Evolutionary conservation across 1,284 basidiomycete genomes (phyloP).

Genomic region (Ganoderma sinense): DNA sequence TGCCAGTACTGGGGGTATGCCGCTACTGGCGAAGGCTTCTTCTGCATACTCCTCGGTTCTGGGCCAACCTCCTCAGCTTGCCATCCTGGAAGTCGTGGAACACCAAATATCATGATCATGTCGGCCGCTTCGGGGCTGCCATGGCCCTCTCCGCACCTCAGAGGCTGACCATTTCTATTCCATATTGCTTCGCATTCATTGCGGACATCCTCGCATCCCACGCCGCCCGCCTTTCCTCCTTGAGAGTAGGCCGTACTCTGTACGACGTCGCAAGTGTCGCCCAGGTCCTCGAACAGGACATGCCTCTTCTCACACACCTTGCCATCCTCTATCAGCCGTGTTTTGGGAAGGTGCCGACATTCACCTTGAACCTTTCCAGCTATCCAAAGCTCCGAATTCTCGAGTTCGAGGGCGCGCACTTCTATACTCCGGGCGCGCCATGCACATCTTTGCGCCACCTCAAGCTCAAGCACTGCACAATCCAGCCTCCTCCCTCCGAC

Average conservation of each 20-base stretch:
- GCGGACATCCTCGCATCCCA: background rate
- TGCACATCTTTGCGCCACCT: background rate
- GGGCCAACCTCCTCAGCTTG: background rate
- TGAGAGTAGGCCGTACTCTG: background rate
- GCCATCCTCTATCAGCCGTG: background rate
- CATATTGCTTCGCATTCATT: too few relatives aligned
- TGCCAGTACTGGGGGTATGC: conserved; percentile 3
- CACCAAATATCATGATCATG: too few relatives aligned
- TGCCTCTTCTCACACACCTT: background rate
- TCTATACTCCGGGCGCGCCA: background rate
- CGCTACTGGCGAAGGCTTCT: background rate
- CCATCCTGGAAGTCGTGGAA: background rate
- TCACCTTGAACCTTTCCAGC: background rate
- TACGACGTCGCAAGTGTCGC: background rate
- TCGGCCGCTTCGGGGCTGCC: background rate
- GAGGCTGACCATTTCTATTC: background rate
- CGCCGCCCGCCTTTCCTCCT: background rate
- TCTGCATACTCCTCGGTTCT: conserved; percentile 1
- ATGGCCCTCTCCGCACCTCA: background rate
- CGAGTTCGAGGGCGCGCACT: background rate
- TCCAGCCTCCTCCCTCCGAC: background rate
- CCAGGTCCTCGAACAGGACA: background rate
- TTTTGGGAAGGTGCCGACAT: background rate
- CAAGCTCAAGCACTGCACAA: background rate
- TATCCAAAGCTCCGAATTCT: background rate